Conservation (phyloP, 495 filamentous ascomycete genomes). For the Aspergillus ostianus region DNA sequence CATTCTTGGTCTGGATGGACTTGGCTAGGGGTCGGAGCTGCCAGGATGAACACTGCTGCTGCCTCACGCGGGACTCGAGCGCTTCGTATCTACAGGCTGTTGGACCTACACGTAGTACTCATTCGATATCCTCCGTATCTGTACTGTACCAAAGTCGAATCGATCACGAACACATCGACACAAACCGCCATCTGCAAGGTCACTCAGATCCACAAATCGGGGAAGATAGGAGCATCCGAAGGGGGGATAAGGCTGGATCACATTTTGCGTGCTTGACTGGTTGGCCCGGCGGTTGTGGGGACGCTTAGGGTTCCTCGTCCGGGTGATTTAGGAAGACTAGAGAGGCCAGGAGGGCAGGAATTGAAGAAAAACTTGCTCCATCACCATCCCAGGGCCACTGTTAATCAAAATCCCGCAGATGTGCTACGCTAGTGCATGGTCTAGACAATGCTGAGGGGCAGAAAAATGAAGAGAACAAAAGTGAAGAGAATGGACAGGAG, state of each 20-base stretch:
- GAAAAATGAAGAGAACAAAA: background rate
- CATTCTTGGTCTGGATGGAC: background rate
- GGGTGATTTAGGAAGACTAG: conserved; percentile 21
- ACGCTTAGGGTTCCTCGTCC: conserved; percentile 19
- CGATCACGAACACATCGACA: background rate
- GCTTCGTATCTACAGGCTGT: no score
- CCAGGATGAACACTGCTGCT: background rate
- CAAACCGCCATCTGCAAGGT: background rate
- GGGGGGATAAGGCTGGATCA: conserved; percentile 11
- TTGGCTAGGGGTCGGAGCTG: no score
- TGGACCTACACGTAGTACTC: no score
- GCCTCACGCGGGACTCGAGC: no score
- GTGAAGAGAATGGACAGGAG: background rate
- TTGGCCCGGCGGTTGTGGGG: conserved; percentile 15
- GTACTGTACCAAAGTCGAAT: background rate
- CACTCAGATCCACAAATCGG: conserved; percentile 20
- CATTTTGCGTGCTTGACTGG: conserved; percentile 12
- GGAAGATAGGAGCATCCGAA: conserved; percentile 20
- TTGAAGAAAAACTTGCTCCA: conserved; percentile 1
- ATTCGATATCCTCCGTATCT: background rate
- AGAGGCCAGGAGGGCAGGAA: background rate
- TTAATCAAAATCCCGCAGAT: conserved; percentile 20
- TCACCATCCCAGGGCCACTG: background rate
- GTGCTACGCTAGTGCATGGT: background rate
- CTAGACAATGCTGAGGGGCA: conserved; percentile 1